Evolutionary conservation across 2,329 filamentous ascomycete species (phyloP), one percentile per base, ranked within the genome.

Genomic region (Colletotrichum phormii): DNA sequence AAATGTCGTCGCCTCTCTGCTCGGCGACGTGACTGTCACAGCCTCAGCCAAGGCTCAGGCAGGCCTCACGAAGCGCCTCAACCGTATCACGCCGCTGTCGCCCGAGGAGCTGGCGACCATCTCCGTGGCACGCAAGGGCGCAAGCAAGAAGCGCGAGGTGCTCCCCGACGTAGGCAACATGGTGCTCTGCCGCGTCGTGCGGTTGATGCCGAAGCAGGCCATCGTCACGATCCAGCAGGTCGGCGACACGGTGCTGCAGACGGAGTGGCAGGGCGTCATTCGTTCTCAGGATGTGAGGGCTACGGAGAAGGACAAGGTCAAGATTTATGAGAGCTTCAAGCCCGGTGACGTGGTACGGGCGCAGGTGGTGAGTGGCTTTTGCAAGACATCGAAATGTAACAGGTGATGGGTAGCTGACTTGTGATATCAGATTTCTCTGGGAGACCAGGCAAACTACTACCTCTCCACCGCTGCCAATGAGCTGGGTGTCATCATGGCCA

Each of bases 371-470:
- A 84, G 90, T 86, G 57, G 37, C 13, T 59, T 6, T 31, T 13
- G 11, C 31, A n/a, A 18, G 15, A 4, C 2, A 12, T 49, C 6
- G n/a, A 18, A 29, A 74, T 35, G 24, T 29, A 67, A 33, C 37
- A 22, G 22, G 35, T 22, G n/a, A 54, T 51, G 62, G 53, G 74
- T 74, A 61, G 54, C 70, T 74, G 22, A 70, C 37, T 15, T 63
- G 66, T 33, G 13, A 12, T 71, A 11, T 33, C 62, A 93, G 91
- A 97, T 97, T 71, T 97, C 94, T 8, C 84, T 98, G 15, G 97
- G 97, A 49, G 97, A 99, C 80, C 95, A 98, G 84, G 91, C 93
- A 63, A 97, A 94, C 78, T 99, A 98, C 82, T 99, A 98, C 82
- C 88, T 97, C n/a, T 94, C 92, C 31, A 99, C 97, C 1, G 95